Evolutionary conservation across 805 yeast genomes (phyloP).

Genomic region (Saccharomycopsis sp.): DNA sequence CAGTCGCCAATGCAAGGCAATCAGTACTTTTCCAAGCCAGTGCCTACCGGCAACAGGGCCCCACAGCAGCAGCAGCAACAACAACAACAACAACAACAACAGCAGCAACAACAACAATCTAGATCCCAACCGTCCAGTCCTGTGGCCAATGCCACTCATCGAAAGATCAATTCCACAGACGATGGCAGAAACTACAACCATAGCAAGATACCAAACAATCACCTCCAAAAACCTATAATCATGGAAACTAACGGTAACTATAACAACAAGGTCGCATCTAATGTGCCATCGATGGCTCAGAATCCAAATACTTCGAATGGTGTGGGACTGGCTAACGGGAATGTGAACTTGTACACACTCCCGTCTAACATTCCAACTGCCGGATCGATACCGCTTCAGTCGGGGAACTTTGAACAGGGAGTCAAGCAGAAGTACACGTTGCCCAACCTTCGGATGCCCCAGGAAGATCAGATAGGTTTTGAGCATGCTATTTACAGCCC

Average conservation of each 20-base stretch:
- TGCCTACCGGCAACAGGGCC: neutral
- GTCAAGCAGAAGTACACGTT: neutral
- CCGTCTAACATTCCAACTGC: neutral
- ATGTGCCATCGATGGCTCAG: neutral
- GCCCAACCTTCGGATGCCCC: neutral
- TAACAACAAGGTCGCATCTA: neutral
- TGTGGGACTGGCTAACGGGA: neutral
- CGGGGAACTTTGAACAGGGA: no score
- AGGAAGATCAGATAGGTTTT: neutral
- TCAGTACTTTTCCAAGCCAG: neutral
- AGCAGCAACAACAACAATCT: neutral
- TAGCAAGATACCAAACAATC: neutral
- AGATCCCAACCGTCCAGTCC: conserved; percentile 6
- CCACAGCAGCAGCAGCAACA: neutral
- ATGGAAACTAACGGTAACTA: neutral
- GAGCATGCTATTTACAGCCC: neutral
- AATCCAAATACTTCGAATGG: neutral
- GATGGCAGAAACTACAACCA: neutral
- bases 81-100: neutral
- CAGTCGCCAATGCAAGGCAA: neutral
- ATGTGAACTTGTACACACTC: neutral
- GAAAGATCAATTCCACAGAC: neutral
- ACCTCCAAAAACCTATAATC: neutral
- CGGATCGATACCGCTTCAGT: no score
- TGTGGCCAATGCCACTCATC: neutral